Evolutionary conservation across 768 basidiomycete genomes (phyloP).

Genomic region (Trametes elegans): DNA sequence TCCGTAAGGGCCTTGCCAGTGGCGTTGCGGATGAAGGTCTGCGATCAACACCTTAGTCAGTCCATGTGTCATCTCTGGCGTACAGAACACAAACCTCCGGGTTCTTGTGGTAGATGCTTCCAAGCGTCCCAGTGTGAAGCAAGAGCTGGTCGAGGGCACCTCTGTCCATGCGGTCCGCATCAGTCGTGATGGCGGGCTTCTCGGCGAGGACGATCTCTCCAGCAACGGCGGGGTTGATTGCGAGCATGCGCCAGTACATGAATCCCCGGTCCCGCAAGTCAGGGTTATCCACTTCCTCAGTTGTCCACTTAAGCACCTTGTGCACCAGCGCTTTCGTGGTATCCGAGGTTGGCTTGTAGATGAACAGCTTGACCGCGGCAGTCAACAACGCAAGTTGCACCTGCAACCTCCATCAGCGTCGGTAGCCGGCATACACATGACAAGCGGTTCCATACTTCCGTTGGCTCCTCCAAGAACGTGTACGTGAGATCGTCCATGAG

Average conservation of each 20-base stretch:
- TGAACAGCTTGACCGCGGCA: slow-evolving; percentile 93
- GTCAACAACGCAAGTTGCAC: slow-evolving; percentile 95
- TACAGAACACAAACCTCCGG: slow-evolving; percentile 64
- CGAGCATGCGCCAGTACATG: slow-evolving; percentile 99
- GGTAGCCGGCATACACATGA: not conserved
- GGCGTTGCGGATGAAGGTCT: slow-evolving; percentile 95
- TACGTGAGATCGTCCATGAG: slow-evolving; percentile 89
- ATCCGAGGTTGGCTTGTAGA: slow-evolving; percentile 82
- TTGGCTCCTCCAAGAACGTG: slow-evolving; percentile 89
- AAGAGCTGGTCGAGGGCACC: slow-evolving; percentile 93
- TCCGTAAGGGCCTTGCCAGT: slow-evolving; percentile 79
- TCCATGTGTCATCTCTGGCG: too few species aligned
- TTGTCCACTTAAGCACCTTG: slow-evolving; percentile 95
- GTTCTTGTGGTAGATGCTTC: slow-evolving; percentile 98
- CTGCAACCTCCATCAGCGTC: slow-evolving; percentile 37
- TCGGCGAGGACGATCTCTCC: slow-evolving; percentile 88
- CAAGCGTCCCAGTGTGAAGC: slow-evolving; percentile 89
- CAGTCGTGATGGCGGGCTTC: slow-evolving; percentile 96
- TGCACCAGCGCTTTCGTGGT: slow-evolving; percentile 87
- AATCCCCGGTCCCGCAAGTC: slow-evolving; percentile 96
- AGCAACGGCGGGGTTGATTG: slow-evolving; percentile 86
- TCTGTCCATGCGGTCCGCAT: slow-evolving; percentile 96
- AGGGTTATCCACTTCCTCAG: slow-evolving; percentile 97
- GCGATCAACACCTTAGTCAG: not conserved
- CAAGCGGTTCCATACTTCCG: slow-evolving; percentile 58